Percentiles rank a stretch among this genome's conserved stretches.
Evolutionary conservation across 306 rosid species (phyloP).

Genomic region (Arachis hypogaea): DNA sequence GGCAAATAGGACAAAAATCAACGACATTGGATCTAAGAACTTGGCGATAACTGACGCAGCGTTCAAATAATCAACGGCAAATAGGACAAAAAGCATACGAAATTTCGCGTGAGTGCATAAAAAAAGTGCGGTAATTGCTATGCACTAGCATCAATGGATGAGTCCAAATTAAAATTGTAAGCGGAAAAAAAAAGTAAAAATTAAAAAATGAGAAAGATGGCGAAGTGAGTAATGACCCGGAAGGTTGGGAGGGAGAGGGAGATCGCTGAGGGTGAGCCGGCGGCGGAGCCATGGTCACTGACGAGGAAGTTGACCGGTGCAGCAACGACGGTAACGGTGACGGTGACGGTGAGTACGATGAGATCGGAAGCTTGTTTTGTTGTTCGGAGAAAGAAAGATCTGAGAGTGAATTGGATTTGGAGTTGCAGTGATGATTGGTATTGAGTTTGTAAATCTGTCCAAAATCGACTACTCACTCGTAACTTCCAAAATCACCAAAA

Average conservation of each 20-base stretch:
- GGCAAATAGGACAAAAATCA: conserved; percentile 36
- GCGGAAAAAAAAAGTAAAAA: background rate
- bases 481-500: background rate
- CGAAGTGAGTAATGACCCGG: conserved; percentile 66
- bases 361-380: conserved; percentile 32
- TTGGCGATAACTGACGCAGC: conserved; percentile 22
- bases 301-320: conserved; percentile 28
- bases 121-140: conserved; percentile 26
- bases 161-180: conserved; percentile 29
- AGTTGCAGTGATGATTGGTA: conserved; percentile 19
- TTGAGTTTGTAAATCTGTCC: conserved; percentile 19
- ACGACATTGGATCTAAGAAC: conserved; percentile 34
- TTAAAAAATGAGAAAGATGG: background rate
- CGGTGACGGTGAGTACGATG: background rate
- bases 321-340: background rate
- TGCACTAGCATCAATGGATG: conserved; percentile 27
- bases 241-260: conserved; percentile 94
- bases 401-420: conserved; percentile 9
- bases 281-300: conserved; percentile 86
- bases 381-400: conserved; percentile 42
- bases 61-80: background rate
- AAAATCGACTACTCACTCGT: background rate
- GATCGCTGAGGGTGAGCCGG: conserved; percentile 75
- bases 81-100: conserved; percentile 13
- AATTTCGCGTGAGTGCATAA: conserved; percentile 29